Percentiles rank a stretch among this genome's conserved stretches.
Evolutionary conservation across 1,284 basidiomycete species (phyloP).

Genomic region (Malassezia slooffiae): DNA sequence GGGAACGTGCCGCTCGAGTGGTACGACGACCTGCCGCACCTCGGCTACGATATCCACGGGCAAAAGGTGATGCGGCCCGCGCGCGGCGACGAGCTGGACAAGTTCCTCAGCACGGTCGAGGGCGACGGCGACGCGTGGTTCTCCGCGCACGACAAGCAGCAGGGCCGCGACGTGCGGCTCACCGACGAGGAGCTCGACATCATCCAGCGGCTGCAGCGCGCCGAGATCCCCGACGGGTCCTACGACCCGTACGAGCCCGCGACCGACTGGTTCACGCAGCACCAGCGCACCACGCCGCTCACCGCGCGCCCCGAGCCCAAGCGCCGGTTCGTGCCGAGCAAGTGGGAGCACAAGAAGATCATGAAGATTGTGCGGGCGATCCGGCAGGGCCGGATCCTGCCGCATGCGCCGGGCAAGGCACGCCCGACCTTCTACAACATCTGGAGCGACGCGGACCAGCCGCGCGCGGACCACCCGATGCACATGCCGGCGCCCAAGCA

Average conservation of each 20-base stretch:
- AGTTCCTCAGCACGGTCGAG: conserved; percentile 86
- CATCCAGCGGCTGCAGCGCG: conserved; percentile 74
- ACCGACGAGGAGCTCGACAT: conserved; percentile 87
- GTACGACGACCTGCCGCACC: conserved; percentile 99
- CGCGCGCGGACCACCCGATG: conserved; percentile 53
- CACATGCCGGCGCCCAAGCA: conserved; percentile 84
- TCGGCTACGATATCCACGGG: conserved; percentile 92
- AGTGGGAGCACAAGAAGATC: conserved; percentile 99
- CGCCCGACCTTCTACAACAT: conserved; percentile 75
- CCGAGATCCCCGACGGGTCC: conserved; percentile 77
- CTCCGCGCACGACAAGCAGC: conserved; percentile 78
- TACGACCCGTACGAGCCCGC: conserved; percentile 78
- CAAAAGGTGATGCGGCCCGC: conserved; percentile 88
- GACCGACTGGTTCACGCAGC: conserved; percentile 93
- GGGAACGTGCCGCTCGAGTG: conserved; percentile 94
- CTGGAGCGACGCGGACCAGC: conserved; percentile 59
- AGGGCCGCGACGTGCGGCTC: conserved; percentile 74
- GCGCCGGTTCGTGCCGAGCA: conserved; percentile 88
- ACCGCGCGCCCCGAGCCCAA: conserved; percentile 89
- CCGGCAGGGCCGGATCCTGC: conserved; percentile 81
- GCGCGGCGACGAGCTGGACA: conserved; percentile 91
- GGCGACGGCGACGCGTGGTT: conserved; percentile 79
- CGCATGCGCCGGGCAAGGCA: conserved; percentile 64
- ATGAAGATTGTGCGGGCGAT: conserved; percentile 99
- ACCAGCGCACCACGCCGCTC: conserved; percentile 84